A percentile compares a stretch with the other conserved stretches of the same genome.
Evolutionary conservation across 805 yeast genomes (phyloP).

Genomic region (Metschnikowia colocasiae): DNA sequence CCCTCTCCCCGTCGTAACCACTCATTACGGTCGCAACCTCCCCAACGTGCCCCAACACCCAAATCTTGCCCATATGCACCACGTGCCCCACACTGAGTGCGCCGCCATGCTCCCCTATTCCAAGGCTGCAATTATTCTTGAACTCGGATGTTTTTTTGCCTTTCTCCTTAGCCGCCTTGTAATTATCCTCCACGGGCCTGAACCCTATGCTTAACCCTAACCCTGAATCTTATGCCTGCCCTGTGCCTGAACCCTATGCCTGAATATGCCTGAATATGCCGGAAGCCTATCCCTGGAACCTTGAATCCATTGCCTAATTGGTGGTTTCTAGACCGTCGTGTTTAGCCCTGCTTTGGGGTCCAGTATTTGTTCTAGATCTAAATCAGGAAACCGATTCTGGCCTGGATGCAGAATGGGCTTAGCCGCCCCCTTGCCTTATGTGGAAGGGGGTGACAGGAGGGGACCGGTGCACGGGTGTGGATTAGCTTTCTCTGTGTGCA

Average conservation of each 20-base stretch:
- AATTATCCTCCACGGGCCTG: too few relatives aligned
- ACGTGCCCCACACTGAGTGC: neutral
- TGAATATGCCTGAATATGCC: too few relatives aligned
- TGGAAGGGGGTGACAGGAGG: neutral
- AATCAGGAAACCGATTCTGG: neutral
- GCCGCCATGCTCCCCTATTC: neutral
- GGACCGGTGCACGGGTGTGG: neutral
- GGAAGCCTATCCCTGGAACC: too few relatives aligned
- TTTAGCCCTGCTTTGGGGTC: neutral
- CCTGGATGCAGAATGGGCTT: neutral
- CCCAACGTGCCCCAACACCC: conserved; percentile 2
- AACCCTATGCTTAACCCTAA: too few relatives aligned
- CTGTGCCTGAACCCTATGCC: too few relatives aligned
- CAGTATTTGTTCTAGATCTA: neutral
- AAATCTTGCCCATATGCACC: neutral
- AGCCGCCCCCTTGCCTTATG: neutral
- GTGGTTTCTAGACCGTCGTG: neutral
- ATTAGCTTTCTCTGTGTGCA: neutral
- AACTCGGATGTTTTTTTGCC: too few relatives aligned
- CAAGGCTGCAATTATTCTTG: neutral
- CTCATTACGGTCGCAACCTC: neutral
- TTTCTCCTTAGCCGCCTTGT: too few relatives aligned
- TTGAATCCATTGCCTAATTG: too few relatives aligned
- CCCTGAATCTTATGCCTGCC: too few relatives aligned
- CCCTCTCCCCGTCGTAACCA: neutral